Evolutionary conservation across 75 land plant genomes (phyloP).

Genomic region (Pinus taeda): DNA sequence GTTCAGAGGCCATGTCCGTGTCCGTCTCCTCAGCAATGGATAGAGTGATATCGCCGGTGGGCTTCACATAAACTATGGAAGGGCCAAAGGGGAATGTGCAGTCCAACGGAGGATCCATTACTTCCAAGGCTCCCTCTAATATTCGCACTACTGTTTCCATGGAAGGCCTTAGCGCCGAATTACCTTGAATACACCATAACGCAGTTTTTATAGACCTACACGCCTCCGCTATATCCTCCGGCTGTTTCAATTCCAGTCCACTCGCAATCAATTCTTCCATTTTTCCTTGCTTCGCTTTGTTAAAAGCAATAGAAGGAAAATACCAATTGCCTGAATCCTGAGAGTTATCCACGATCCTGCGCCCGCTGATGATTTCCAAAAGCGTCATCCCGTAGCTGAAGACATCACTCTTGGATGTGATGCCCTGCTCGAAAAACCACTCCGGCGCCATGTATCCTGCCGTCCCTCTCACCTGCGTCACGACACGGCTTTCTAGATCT

Average conservation of each 20-base stretch:
- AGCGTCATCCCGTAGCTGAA: constrained; percentile 81
- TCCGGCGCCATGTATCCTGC: constrained; percentile 42
- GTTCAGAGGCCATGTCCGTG: too few species aligned
- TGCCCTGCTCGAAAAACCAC: constrained; percentile 6
- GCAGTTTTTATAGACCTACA: constrained; percentile 33
- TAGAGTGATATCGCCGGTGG: too few species aligned
- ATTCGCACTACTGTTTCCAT: constrained; percentile 65
- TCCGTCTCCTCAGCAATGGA: too few species aligned
- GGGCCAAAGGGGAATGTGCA: constrained; percentile 65
- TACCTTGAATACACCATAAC: constrained; percentile 72
- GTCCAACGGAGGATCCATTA: constrained; percentile 48
- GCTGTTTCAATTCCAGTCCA: neutral
- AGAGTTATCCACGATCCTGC: constrained; percentile 60
- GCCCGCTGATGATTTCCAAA: constrained; percentile 72
- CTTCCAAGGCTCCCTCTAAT: constrained; percentile 42
- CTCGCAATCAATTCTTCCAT: constrained; percentile 52
- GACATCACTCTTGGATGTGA: constrained; percentile 73
- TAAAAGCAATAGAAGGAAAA: constrained; percentile 44
- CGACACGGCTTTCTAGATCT: constrained; percentile 42
- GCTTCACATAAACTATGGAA: constrained; percentile 32
- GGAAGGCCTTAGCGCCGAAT: constrained; percentile 43
- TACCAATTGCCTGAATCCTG: constrained; percentile 26
- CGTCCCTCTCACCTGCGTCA: constrained; percentile 59
- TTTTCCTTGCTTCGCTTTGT: constrained; percentile 46
- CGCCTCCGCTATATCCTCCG: constrained; percentile 34